phyloP scores from a whole-genome alignment of 225 moss, liverwort and hornwort species.

The Bryum argenteum region DNA sequence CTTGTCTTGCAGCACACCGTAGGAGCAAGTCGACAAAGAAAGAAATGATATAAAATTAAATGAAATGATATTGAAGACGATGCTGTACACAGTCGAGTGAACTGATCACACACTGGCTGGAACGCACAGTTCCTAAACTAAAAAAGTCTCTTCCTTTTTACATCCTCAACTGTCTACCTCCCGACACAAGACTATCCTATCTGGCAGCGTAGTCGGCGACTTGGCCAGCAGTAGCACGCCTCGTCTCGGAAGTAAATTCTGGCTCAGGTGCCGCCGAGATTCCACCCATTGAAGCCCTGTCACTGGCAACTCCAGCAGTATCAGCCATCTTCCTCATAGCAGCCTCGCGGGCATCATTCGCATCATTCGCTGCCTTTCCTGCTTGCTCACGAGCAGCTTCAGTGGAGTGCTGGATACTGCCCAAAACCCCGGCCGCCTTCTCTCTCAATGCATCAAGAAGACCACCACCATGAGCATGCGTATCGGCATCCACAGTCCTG shows the following conservation, averaged over 20 bases:
- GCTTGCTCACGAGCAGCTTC: constrained; percentile 31
- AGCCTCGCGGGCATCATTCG: constrained; percentile 8
- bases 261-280: not conserved
- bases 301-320: constrained; percentile 38
- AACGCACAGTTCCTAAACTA: not conserved
- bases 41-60: not conserved
- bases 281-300: constrained; percentile 30
- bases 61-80: not conserved
- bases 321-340: constrained; percentile 47
- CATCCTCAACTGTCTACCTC: not conserved
- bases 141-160: not conserved
- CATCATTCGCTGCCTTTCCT: constrained; percentile 14
- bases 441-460: constrained; percentile 41
- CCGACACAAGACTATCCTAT: not conserved
- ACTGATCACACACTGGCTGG: not conserved
- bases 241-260: constrained; percentile 49
- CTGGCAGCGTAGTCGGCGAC: constrained; percentile 53
- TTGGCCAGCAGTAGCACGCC: constrained; percentile 56
- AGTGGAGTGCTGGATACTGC: constrained; percentile 32
- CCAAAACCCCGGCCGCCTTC: constrained; percentile 44
- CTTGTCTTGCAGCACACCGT: not conserved
- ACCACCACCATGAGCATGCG: not conserved
- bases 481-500: not conserved
- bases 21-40: not conserved
- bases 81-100: not conserved